Percentiles rank a stretch among this genome's conserved stretches.
Evolutionary conservation across 495 filamentous ascomycete genomes (phyloP).

Genomic region (Diplogelasinospora grovesii): DNA sequence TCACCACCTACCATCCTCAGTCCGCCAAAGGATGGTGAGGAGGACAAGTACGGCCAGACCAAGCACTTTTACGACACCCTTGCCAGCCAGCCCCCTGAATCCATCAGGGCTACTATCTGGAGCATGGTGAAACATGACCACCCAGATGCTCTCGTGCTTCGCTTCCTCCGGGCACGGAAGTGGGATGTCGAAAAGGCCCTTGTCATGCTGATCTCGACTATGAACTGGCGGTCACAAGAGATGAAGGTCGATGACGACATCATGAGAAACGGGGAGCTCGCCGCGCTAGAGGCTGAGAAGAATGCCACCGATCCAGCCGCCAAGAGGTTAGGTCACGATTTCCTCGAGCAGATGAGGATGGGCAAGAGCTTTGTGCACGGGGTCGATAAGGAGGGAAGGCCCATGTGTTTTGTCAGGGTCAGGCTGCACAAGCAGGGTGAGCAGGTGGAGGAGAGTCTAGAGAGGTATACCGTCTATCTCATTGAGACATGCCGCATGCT

Average conservation of each 20-base stretch:
- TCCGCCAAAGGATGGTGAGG: constrained; percentile 44
- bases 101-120: constrained; percentile 81
- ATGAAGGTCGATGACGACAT: constrained; percentile 84
- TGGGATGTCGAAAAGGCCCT: constrained; percentile 93
- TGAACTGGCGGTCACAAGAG: constrained; percentile 80
- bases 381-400: constrained; percentile 73
- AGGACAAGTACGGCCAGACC: constrained; percentile 90
- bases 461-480: constrained; percentile 85
- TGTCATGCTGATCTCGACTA: constrained; percentile 89
- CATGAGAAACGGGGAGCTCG: constrained; percentile 69
- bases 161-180: constrained; percentile 88
- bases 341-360: constrained; percentile 74
- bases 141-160: constrained; percentile 78
- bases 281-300: constrained; percentile 53
- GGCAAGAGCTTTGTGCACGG: constrained; percentile 97
- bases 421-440: constrained; percentile 74
- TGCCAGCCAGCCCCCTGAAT: constrained; percentile 65
- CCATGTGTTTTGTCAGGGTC: constrained; percentile 81
- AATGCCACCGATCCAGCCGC: constrained; percentile 46
- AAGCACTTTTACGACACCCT: constrained; percentile 81
- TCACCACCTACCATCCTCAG: constrained; percentile 16
- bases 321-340: constrained; percentile 67
- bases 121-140: constrained; percentile 93
- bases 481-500: constrained; percentile 90
- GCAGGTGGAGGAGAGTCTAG: constrained; percentile 71